Base-by-base conservation (phyloP, 164 flowering plant species). In the Tinospora cordifolia region DNA sequence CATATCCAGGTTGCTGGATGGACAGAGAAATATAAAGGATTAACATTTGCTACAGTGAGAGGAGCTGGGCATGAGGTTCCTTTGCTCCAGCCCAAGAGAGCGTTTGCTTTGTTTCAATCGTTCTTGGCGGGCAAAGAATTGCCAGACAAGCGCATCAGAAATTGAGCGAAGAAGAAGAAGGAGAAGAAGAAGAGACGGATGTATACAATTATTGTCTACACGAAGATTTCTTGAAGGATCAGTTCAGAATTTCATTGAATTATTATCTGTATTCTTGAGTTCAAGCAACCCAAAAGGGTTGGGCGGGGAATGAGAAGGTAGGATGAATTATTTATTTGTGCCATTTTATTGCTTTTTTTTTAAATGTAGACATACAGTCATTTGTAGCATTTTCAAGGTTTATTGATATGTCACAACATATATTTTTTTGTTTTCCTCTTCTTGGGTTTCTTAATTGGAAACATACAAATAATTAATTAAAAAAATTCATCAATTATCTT, bases 11-110 rank as follows among this genome's bases (percentile, higher is more conserved):
- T 91, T 2, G 98, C 89, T 44, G 98, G 98, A 40, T 86, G 97
- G 96, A 90, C 91, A 24, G 93, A 91, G 76, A 87, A 84, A 3
- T 91, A 93, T 62, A 66, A 93, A 3, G 97, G 96, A 8, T 78
- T 93, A 36, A 90, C 97, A 3, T 93, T 88, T 78, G 96, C 90
- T 13, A 90, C 91, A 8, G 87, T 93, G 8, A 79, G 96, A 82
- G 97, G 96, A 34, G 97, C 98, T 0, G 97, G 94, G 1, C 98
- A 93, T 66, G 97, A 93, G 72, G 97, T 91, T 63, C 97, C 96
- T 11, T 59, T 88, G 59, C 71, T 88, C 68, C 85, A 87, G 62
- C 97, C 97, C 0, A 72, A 30, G 69, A 65, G 85, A 62, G 96
- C 85, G 14, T 83, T 80, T 62, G 46, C 30, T 38, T 86, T 93